Percentiles rank a stretch among this genome's conserved stretches.
These are phyloP conservation scores for Hamigera avellanea DNA, from an alignment of 495 filamentous ascomycete species.

Conservation along the genomic window DNA sequence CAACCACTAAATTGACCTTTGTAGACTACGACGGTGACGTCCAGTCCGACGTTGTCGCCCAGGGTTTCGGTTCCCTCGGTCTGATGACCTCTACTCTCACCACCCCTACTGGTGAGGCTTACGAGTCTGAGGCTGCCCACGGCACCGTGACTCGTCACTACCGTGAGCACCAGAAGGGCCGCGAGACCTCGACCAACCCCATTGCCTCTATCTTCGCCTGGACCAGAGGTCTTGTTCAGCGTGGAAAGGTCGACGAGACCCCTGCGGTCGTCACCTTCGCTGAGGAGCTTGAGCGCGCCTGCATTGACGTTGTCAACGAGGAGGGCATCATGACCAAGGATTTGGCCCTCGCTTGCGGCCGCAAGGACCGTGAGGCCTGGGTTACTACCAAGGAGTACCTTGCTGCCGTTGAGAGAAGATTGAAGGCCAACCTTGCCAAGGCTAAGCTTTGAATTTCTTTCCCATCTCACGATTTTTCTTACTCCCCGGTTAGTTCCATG, in stretches of 20 bases:
- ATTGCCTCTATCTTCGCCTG: conserved; percentile 98
- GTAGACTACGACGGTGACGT: conserved; percentile 97
- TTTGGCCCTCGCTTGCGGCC: conserved; percentile 80
- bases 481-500: background rate
- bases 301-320: conserved; percentile 81
- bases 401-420: conserved; percentile 73
- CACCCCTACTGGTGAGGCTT: conserved; percentile 89
- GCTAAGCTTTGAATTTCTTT: conserved; percentile 21
- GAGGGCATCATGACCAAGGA: conserved; percentile 99
- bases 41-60: conserved; percentile 94
- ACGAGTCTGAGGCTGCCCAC: conserved; percentile 95
- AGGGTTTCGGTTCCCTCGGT: conserved; percentile 95
- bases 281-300: conserved; percentile 85
- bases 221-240: conserved; percentile 90
- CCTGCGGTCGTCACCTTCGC: conserved; percentile 83
- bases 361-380: conserved; percentile 67
- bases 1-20: conserved; percentile 3
- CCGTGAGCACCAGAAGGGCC: conserved; percentile 95
- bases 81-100: conserved; percentile 97
- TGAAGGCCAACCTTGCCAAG: conserved; percentile 55
- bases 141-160: conserved; percentile 97
- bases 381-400: conserved; percentile 85
- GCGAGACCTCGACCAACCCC: conserved; percentile 94
- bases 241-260: conserved; percentile 80
- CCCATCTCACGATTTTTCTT: background rate